A percentile compares a stretch with the other conserved stretches of the same genome.
phyloP scores from a whole-genome alignment of 768 basidiomycete genomes.

The Termitomyces sp. region DNA sequence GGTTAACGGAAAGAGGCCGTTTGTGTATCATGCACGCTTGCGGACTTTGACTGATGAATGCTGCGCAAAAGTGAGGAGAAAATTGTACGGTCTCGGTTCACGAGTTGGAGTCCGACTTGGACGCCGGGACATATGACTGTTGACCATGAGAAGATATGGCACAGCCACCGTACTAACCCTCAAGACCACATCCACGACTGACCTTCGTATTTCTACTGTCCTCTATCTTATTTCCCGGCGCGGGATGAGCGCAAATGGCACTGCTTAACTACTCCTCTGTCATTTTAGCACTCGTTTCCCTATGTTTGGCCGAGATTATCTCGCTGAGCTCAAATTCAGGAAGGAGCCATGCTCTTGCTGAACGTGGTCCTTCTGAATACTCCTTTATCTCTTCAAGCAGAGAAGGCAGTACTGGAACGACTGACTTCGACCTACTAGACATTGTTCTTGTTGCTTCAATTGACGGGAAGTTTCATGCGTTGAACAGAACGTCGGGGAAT shows the following conservation, averaged over 20 bases:
- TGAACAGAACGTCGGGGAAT: conserved; percentile 81
- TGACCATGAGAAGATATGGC: background rate
- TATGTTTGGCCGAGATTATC: conserved; percentile 26
- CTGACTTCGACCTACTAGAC: conserved; percentile 66
- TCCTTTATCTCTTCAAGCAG: conserved; percentile 14
- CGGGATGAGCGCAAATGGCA: conserved; percentile 31
- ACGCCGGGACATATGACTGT: background rate
- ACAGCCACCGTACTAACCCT: background rate
- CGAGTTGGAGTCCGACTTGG: background rate
- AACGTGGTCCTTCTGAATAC: conserved; percentile 14
- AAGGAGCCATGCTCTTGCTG: conserved; percentile 21
- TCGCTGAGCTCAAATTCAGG: conserved; percentile 19
- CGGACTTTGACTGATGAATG: background rate
- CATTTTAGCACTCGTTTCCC: conserved; percentile 19
- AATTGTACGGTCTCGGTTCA: background rate
- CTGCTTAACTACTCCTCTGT: conserved; percentile 20
- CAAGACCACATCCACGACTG: conserved; percentile 2
- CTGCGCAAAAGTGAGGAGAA: background rate
- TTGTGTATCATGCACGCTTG: background rate
- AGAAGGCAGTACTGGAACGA: conserved; percentile 16
- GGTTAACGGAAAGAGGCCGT: background rate
- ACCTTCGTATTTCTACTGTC: conserved; percentile 1
- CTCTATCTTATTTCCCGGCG: conserved; percentile 2
- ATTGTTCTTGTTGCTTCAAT: conserved; percentile 88
- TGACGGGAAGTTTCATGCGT: conserved; percentile 91